Base-by-base conservation (phyloP, 2,329 filamentous ascomycete genomes). In the Scytalidium lignicola region DNA sequence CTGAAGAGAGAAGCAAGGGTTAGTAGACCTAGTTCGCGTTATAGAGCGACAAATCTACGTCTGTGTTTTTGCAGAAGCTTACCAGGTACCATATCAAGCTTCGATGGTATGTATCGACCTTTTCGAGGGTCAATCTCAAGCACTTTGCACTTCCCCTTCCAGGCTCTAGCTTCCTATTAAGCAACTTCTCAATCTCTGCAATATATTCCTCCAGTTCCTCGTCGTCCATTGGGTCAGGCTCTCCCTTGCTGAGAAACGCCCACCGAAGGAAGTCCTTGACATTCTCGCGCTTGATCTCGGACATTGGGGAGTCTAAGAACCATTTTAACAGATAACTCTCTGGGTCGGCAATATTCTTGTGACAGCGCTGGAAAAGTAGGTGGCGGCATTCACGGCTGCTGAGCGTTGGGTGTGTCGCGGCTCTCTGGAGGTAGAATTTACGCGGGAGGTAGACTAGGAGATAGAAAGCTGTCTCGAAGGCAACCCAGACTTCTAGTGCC, bases 261-360 rank as follows among this genome's bases (percentile, higher is more conserved):
- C 78, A 84, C 17, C 70, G 65, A 20, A 78, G 68, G 59, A 80
- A 82, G 46, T 79, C 74, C 59, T 74, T 76, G 44, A 82, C 59
- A 55, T 82, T 80, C 20, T 82, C 76, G 6, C 73, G 65, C 46
- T 73, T 71, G 32, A 83, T 75, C 43, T 79, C 75, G 26, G 68
- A 64, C 1, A 65, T 43, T 13, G 69, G 64, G 12, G 77, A 75
- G 29, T 73, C 72, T 21, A 73, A 65, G 55, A 82, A 81, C 80
- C 80, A 84, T 54, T 70, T 71, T 40, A 57, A 64, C 18, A 83
- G 51, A 52, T 77, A 83, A 12, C 60, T 65, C 20, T 74, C 71
- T 0, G 70, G 69, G 55, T 81, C 72, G 1, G 73, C 69, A 13
- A 80, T 72, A 43, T 69, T 74, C 4, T 65, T 63, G 54, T 70